A percentile compares a stretch with the other conserved stretches of the same genome.
Evolutionary conservation across 1,139 yeast species (phyloP).

Genomic region (Candida glucosophila): DNA sequence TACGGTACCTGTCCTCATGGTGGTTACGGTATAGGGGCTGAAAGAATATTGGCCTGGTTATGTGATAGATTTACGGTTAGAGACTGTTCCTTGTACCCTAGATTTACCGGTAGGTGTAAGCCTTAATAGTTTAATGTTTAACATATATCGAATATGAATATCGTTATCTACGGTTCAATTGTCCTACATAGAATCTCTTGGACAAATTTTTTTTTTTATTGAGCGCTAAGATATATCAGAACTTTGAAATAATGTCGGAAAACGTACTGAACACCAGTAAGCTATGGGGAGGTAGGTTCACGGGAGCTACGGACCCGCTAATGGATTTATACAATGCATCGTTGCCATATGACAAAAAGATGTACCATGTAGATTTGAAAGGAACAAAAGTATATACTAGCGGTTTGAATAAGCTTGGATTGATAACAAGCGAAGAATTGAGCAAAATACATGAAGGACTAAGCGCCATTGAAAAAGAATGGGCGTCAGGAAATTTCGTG

Average conservation of each 20-base stretch:
- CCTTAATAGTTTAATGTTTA: conserved; percentile 61
- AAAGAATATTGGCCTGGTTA: conserved; percentile 96
- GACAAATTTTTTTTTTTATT: too few species aligned
- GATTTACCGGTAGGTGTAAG: conserved; percentile 95
- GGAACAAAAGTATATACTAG: conserved; percentile 91
- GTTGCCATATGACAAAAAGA: conserved; percentile 86
- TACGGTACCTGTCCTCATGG: conserved; percentile 99
- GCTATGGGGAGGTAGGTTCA: conserved; percentile 98
- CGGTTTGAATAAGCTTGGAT: conserved; percentile 73
- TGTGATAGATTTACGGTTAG: conserved; percentile 96
- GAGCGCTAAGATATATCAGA: too few species aligned
- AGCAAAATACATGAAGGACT: conserved; percentile 76
- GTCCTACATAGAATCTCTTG: too few species aligned
- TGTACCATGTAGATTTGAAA: conserved; percentile 89
- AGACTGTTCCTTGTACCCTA: conserved; percentile 95
- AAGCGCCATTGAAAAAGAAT: conserved; percentile 61
- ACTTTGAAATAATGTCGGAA: conserved; percentile 1
- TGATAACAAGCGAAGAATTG: conserved; percentile 66
- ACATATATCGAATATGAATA: not conserved
- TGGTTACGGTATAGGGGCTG: conserved; percentile 98
- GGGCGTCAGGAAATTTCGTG: conserved; percentile 66
- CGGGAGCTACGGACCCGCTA: conserved; percentile 93
- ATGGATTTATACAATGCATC: conserved; percentile 98
- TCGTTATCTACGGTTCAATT: too few species aligned
- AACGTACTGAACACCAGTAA: conserved; percentile 22